Evolutionary conservation across 2,329 filamentous ascomycete species (phyloP).

Genomic region (Trichoderma sp.): DNA sequence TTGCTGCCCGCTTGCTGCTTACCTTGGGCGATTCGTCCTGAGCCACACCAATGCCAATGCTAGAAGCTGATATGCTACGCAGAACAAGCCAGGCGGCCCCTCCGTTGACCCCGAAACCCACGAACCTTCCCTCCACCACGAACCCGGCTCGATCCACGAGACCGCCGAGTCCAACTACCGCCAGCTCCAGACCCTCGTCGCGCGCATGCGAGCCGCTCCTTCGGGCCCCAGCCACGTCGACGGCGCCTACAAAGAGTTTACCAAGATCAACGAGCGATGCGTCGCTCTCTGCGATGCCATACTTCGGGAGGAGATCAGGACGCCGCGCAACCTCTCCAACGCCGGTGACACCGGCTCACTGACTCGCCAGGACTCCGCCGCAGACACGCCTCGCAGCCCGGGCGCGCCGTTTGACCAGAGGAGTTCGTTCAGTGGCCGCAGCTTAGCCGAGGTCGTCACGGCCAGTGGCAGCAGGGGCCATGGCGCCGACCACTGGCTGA

Average conservation of each 20-base stretch:
- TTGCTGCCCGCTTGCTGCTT: too few species aligned
- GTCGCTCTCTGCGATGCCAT: slow-evolving; percentile 46
- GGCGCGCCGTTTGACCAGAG: slow-evolving; percentile 40
- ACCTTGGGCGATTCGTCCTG: background rate
- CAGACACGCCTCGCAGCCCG: slow-evolving; percentile 40
- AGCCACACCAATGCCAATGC: background rate
- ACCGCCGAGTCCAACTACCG: slow-evolving; percentile 40
- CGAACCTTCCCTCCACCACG: slow-evolving; percentile 37
- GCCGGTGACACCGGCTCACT: slow-evolving; percentile 34
- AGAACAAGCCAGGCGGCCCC: slow-evolving; percentile 27
- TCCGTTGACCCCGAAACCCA: slow-evolving; percentile 35
- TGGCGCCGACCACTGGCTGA: slow-evolving; percentile 42
- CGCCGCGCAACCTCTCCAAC: slow-evolving; percentile 32
- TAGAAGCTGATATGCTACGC: slow-evolving; percentile 2
- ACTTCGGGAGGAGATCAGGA: slow-evolving; percentile 46
- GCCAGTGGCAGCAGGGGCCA: slow-evolving; percentile 34
- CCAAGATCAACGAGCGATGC: slow-evolving; percentile 46
- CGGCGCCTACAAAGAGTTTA: slow-evolving; percentile 49
- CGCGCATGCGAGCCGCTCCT: slow-evolving; percentile 42
- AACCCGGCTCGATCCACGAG: slow-evolving; percentile 37
- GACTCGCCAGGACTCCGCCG: slow-evolving; percentile 37
- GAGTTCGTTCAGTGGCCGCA: slow-evolving; percentile 45
- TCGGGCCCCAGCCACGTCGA: slow-evolving; percentile 46
- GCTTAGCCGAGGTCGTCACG: slow-evolving; percentile 40
- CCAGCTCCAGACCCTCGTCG: slow-evolving; percentile 42